Evolutionary conservation across 371 early-diverging fungal genomes (phyloP).

Genomic region (Syncephalastrum sp.): DNA sequence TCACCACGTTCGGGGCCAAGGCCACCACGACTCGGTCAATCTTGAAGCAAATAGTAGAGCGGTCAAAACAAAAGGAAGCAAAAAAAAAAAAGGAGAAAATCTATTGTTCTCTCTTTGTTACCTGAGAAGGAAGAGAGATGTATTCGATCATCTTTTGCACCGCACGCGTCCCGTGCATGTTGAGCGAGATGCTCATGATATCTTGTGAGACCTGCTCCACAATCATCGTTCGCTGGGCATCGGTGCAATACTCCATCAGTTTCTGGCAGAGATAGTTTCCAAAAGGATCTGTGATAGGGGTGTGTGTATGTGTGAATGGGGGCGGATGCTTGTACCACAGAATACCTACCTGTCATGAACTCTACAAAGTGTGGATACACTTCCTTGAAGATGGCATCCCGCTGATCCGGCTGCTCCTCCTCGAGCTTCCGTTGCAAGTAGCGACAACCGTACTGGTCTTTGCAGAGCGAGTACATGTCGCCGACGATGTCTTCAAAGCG

Average conservation of each 20-base stretch:
- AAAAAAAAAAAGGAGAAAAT: neutral
- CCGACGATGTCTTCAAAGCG: conserved; percentile 69
- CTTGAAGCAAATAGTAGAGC: conserved; percentile 22
- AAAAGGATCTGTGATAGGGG: conserved; percentile 68
- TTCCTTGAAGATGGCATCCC: conserved; percentile 71
- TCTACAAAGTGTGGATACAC: conserved; percentile 75
- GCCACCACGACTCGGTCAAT: conserved; percentile 72
- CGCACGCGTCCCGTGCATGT: conserved; percentile 98
- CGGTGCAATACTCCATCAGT: conserved; percentile 76
- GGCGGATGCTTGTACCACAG: neutral
- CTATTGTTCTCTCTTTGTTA: conserved; percentile 4
- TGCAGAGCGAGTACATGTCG: conserved; percentile 76
- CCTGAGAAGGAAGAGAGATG: conserved; percentile 61
- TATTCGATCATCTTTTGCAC: conserved; percentile 95
- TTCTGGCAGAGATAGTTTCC: conserved; percentile 93
- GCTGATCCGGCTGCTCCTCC: conserved; percentile 63
- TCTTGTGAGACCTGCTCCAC: conserved; percentile 72
- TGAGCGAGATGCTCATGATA: conserved; percentile 79
- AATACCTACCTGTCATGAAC: conserved; percentile 72
- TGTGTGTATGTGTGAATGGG: too few relatives aligned
- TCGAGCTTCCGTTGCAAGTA: conserved; percentile 86
- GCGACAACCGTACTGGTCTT: conserved; percentile 91
- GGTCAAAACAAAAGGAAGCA: neutral
- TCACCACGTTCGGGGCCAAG: conserved; percentile 76
- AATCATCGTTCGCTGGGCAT: conserved; percentile 72